These are phyloP conservation scores for Euphrasia arctica DNA, from an alignment of 305 asterid genomes.

Conservation along the genomic window DNA sequence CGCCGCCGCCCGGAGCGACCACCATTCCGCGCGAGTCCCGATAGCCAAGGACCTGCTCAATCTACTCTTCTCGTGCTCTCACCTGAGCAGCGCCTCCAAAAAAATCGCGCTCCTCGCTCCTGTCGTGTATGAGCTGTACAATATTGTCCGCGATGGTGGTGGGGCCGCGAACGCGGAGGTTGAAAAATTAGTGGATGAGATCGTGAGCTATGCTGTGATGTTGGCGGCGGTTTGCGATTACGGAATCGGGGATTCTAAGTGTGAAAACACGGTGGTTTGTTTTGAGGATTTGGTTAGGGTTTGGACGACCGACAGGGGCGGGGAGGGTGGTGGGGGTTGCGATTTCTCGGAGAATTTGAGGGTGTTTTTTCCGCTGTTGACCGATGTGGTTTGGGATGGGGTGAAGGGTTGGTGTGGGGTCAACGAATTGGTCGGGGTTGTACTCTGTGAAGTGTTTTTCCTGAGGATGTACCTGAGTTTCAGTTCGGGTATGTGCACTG, in stretches of 20 bases:
- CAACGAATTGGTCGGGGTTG: constrained; percentile 51
- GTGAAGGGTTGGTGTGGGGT: constrained; percentile 36
- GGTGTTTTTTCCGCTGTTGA: constrained; percentile 57
- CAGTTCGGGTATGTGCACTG: constrained; percentile 30
- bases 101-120: constrained; percentile 80
- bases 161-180: constrained; percentile 38
- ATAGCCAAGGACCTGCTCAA: constrained; percentile 65
- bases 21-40: constrained; percentile 32
- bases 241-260: constrained; percentile 32
- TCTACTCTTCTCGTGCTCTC: constrained; percentile 53
- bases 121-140: constrained; percentile 51
- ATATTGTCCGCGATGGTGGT: constrained; percentile 34
- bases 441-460: constrained; percentile 61
- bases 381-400: constrained; percentile 37
- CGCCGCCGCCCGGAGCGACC: constrained; percentile 23
- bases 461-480: constrained; percentile 54
- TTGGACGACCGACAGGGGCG: constrained; percentile 67
- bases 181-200: constrained; percentile 47
- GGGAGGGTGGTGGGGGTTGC: constrained; percentile 27
- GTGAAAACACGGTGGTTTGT: constrained; percentile 40
- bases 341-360: constrained; percentile 39
- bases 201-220: constrained; percentile 40
- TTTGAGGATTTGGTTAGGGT: constrained; percentile 69
- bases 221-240: constrained; percentile 43
- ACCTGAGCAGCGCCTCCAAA: constrained; percentile 47